phyloP scores from a whole-genome alignment of 306 rosid genomes.

The Malus sylvestris region DNA sequence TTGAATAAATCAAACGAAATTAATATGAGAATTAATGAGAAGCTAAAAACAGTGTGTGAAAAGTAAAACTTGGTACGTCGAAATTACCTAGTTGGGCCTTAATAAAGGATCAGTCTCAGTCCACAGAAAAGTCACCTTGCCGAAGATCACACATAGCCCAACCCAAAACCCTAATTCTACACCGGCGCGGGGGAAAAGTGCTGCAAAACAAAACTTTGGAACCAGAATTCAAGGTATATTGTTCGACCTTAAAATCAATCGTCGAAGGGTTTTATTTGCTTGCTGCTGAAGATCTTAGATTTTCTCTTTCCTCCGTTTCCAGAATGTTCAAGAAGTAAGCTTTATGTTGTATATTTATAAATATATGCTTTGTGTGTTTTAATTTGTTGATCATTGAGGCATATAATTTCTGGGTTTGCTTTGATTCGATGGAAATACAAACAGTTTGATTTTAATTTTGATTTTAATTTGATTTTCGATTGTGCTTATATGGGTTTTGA shows the following conservation, averaged over 20 bases:
- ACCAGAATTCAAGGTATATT: not conserved
- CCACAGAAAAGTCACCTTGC: too few relatives aligned
- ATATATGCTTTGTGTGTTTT: not conserved
- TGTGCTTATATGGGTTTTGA: not conserved
- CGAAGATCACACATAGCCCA: not conserved
- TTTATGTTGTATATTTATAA: not conserved
- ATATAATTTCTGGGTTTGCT: conserved; percentile 6
- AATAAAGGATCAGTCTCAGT: not conserved
- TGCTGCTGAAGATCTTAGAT: not conserved
- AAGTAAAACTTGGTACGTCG: too few relatives aligned
- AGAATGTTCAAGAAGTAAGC: conserved; percentile 38
- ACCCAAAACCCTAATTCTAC: not conserved
- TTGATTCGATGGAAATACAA: not conserved
- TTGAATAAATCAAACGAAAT: too few relatives aligned
- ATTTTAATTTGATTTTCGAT: not conserved
- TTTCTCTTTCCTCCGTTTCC: not conserved
- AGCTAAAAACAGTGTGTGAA: too few relatives aligned
- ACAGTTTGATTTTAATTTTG: not conserved
- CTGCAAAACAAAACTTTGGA: not conserved
- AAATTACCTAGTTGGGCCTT: too few relatives aligned
- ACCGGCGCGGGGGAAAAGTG: not conserved
- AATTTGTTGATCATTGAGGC: not conserved
- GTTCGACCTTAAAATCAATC: not conserved
- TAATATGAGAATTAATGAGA: too few relatives aligned
- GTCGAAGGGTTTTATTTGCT: not conserved